phyloP scores from a whole-genome alignment of 441 rosid species.

The Metrosideros polymorpha region DNA sequence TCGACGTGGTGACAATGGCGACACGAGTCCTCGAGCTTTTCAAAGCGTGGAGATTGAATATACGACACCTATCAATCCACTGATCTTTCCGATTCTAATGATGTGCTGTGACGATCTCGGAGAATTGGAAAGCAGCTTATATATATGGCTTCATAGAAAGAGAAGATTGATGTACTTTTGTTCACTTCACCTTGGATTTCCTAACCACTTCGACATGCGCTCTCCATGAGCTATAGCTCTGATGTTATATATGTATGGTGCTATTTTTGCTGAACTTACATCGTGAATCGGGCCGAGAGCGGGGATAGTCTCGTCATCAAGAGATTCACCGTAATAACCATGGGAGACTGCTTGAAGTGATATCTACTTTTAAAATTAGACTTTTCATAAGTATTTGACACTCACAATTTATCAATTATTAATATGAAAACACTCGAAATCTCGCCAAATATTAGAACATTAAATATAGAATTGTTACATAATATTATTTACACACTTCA shows the following conservation, averaged over 20 bases:
- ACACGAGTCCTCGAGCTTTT: not conserved
- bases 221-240: not conserved
- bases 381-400: not conserved
- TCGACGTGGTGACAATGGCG: not conserved
- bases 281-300: not conserved
- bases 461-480: not conserved
- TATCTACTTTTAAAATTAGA: not conserved
- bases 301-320: not conserved
- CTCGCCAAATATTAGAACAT: not conserved
- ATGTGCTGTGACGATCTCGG: not conserved
- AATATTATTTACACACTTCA: not conserved
- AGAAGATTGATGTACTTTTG: not conserved
- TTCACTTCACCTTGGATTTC: not conserved
- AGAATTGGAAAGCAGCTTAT: not conserved
- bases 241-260: not conserved
- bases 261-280: not conserved
- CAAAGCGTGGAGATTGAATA: not conserved
- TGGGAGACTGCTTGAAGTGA: not conserved
- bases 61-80: not conserved
- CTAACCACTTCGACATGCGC: not conserved
- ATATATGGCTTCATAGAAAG: not conserved
- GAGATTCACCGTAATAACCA: not conserved
- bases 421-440: not conserved
- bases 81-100: not conserved
- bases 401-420: not conserved